Conservation (phyloP, 129 eudicot genomes). For the Sambucus nigra region DNA sequence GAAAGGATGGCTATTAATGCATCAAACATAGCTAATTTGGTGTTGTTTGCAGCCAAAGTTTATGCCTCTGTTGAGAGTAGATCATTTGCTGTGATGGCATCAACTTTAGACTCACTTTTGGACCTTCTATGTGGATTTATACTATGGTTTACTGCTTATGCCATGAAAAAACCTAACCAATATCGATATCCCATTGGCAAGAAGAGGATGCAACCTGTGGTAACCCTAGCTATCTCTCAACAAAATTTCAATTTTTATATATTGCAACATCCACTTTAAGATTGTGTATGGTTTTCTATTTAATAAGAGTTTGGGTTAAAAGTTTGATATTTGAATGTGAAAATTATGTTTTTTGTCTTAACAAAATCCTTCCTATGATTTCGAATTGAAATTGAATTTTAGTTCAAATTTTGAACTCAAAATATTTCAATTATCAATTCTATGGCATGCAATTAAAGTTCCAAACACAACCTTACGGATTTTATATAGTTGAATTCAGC, state of each 20-base stretch:
- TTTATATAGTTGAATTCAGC: no score
- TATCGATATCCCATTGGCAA: constrained; percentile 88
- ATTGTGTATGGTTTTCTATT: no score
- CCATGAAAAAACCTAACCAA: constrained; percentile 87
- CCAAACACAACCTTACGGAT: no score
- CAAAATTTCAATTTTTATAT: neutral
- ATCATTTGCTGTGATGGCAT: constrained; percentile 90
- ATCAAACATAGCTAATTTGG: constrained; percentile 64
- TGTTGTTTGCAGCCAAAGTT: constrained; percentile 72
- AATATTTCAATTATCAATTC: no score
- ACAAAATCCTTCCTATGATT: no score
- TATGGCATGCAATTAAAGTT: no score
- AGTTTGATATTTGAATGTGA: no score
- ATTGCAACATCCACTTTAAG: neutral
- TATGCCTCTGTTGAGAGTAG: constrained; percentile 78
- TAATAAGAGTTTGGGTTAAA: no score
- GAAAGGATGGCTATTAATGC: constrained; percentile 63
- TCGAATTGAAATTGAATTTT: no score
- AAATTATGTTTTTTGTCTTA: no score
- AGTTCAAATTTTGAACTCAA: no score
- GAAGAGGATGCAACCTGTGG: constrained; percentile 95
- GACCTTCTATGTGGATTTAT: constrained; percentile 89
- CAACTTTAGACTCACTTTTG: constrained; percentile 77
- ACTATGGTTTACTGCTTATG: constrained; percentile 79
- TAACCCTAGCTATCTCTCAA: constrained; percentile 18